phyloP scores from a whole-genome alignment of 371 early-diverging fungal species.

The Mucor velutinosus region DNA sequence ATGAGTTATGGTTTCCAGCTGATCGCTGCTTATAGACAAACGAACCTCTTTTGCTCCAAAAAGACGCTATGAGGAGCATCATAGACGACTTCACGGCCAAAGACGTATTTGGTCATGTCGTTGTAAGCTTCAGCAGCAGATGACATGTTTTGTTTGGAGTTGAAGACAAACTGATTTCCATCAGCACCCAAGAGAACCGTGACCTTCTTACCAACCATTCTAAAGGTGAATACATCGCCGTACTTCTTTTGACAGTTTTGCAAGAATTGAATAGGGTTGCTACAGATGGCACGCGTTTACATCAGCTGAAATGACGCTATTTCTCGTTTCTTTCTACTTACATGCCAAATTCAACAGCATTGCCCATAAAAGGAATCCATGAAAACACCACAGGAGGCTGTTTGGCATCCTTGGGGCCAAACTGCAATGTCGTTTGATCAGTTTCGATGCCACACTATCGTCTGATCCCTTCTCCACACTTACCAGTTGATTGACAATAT shows the following conservation, averaged over 20 bases:
- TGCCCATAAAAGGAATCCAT: slow-evolving; percentile 90
- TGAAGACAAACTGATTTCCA: slow-evolving; percentile 96
- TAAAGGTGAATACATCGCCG: slow-evolving; percentile 92
- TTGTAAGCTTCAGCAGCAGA: slow-evolving; percentile 96
- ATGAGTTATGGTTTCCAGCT: not conserved
- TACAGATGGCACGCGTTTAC: slow-evolving; percentile 11
- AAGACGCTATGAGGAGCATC: slow-evolving; percentile 91
- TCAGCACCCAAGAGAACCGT: slow-evolving; percentile 89
- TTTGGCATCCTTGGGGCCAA: slow-evolving; percentile 58
- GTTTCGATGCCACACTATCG: not conserved
- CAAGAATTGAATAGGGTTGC: slow-evolving; percentile 86
- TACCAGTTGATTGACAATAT: slow-evolving; percentile 53
- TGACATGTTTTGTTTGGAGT: slow-evolving; percentile 85
- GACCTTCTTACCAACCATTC: slow-evolving; percentile 91
- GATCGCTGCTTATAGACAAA: not conserved
- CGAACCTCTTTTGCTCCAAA: slow-evolving; percentile 95
- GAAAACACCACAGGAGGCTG: slow-evolving; percentile 87
- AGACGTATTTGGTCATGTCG: slow-evolving; percentile 92
- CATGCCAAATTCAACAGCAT: slow-evolving; percentile 86
- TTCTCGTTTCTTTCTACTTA: slow-evolving; percentile 19
- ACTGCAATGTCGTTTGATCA: slow-evolving; percentile 24
- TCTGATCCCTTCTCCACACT: not conserved
- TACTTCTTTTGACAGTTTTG: slow-evolving; percentile 68
- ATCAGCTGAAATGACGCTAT: not conserved
- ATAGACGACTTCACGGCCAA: slow-evolving; percentile 96